Conservation (phyloP, 129 eudicot genomes). For the Ambrosia artemisiifolia region DNA sequence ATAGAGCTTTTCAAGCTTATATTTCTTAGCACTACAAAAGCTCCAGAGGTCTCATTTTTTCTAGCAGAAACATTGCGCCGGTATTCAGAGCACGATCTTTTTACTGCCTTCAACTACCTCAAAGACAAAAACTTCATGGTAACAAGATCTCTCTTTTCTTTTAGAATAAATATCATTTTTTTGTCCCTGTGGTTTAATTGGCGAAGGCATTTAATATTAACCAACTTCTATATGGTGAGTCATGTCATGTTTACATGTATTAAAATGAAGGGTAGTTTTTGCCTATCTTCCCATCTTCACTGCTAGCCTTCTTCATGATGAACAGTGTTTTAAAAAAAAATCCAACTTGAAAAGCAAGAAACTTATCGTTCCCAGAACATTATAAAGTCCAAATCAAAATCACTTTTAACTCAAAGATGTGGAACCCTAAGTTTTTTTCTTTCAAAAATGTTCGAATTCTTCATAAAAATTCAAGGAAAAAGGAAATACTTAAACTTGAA, state of each 20-base stretch:
- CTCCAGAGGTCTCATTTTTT: conserved; percentile 45
- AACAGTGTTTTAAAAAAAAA: background rate
- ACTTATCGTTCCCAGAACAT: background rate
- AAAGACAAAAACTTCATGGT: conserved; percentile 82
- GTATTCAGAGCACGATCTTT: conserved; percentile 92
- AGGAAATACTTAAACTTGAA: background rate
- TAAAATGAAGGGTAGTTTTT: background rate
- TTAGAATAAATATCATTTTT: background rate
- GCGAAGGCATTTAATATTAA: background rate
- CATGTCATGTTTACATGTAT: background rate
- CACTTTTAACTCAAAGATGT: background rate
- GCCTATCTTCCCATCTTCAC: background rate
- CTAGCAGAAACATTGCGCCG: conserved; percentile 81
- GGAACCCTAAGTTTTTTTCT: background rate
- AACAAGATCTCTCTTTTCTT: conserved; percentile 13
- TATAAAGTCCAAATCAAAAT: background rate
- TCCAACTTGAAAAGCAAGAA: background rate
- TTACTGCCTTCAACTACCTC: conserved; percentile 80
- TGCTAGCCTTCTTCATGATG: background rate
- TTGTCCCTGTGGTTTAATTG: background rate
- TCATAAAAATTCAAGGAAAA: background rate
- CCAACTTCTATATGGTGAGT: background rate
- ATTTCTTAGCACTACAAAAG: conserved; percentile 63
- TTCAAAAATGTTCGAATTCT: background rate
- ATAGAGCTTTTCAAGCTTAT: conserved; percentile 88